Conservation (phyloP, 495 filamentous ascomycete genomes). For the Penicillium canescens region DNA sequence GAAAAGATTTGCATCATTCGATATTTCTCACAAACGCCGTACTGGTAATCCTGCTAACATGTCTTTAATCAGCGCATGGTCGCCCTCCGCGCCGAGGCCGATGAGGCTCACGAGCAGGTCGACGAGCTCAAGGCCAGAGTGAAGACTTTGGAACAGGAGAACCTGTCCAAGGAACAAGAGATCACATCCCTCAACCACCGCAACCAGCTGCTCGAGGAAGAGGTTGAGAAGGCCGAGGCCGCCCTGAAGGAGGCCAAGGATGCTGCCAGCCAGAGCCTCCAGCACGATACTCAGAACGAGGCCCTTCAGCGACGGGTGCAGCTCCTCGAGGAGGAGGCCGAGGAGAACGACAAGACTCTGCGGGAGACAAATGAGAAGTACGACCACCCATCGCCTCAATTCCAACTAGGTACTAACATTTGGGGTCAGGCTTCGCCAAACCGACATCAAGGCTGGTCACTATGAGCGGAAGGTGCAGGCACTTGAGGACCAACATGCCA, state of each 20-base stretch:
- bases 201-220: constrained; percentile 81
- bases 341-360: constrained; percentile 90
- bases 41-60: constrained; percentile 19
- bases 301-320: constrained; percentile 86
- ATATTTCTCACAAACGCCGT: constrained; percentile 13
- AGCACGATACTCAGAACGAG: constrained; percentile 84
- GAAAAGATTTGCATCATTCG: constrained; percentile 18
- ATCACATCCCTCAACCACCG: constrained; percentile 93
- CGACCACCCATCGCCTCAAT: constrained; percentile 27
- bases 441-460: constrained; percentile 98
- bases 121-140: constrained; percentile 86
- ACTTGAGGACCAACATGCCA: constrained; percentile 81
- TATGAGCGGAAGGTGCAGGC: constrained; percentile 99
- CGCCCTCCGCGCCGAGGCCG: constrained; percentile 87
- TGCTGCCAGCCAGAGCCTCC: constrained; percentile 67
- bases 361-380: constrained; percentile 99
- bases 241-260: constrained; percentile 77
- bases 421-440: constrained; percentile 80
- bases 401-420: constrained; percentile 18
- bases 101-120: constrained; percentile 71
- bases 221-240: constrained; percentile 86
- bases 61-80: constrained; percentile 76
- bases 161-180: constrained; percentile 93
- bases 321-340: constrained; percentile 95
- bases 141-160: constrained; percentile 92